Base-by-base conservation (phyloP, 768 basidiomycete genomes). In the Suillus decipiens region DNA sequence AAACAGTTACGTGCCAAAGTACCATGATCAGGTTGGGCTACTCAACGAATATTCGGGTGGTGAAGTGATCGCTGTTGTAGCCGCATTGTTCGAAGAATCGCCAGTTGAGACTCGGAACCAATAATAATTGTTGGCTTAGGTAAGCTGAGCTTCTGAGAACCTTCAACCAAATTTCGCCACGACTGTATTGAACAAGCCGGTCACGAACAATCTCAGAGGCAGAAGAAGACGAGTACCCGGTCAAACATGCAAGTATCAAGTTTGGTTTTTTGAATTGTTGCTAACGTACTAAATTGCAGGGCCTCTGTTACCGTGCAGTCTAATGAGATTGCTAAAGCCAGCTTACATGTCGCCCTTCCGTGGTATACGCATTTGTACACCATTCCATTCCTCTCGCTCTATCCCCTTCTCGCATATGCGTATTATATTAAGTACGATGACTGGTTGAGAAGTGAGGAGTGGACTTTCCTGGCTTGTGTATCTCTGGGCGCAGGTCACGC, bases 391-490 rank as follows among this genome's bases (percentile, higher is more conserved):
- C 81, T 94, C n/a, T 84, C 83, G 1, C 79, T 94, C 56, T 95
- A 94, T 66, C 93, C 93, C 0, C 73, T 95, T 36, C 83, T 93
- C 36, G 92, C 90, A 31, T 97, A 96, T 75, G 90, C 95, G 24
- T 99, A 98, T 81, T 93, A 89, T 70, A 75, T 95, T 76, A 89
- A 85, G 75, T 97, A 98, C 75, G 93, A 96, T 70, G 79, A 88
- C 65, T 97, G 93, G 91, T 79, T 98, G 61, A 84, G 89, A 71
- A 93, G 92, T 62, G 95, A 96, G 77, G 96, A 99, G 74, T 99
- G 96, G 96, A 96, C 97, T 0, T 99, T 99, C 73, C 84, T 99
- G 24, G 92, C 91, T 42, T 95, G 91, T 67, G 89, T 96, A 15
- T 77, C 87, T 3, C 84, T 99, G 9, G 92, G 92, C 24, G 89